Evolutionary conservation across 2,329 filamentous ascomycete genomes (phyloP).

Genomic region (Arthrobotrys sphaeroides): DNA sequence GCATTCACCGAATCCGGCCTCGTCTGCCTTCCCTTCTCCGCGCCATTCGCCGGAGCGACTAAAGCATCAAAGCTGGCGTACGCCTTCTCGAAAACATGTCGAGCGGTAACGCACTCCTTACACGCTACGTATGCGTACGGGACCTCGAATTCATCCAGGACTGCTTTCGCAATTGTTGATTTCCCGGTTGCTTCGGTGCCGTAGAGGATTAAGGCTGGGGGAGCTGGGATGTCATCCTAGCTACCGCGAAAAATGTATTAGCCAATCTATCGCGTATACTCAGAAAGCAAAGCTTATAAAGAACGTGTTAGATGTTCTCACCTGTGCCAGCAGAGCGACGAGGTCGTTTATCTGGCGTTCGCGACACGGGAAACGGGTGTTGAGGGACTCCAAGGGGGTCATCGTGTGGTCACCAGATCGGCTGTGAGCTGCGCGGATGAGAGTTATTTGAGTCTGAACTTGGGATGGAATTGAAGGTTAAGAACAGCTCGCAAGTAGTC

Average conservation of each 20-base stretch:
- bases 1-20: conserved; percentile 68
- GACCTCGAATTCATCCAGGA: conserved; percentile 67
- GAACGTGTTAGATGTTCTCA: too few relatives aligned
- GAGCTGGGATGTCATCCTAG: conserved; percentile 74
- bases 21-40: conserved; percentile 70
- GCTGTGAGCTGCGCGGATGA: neutral
- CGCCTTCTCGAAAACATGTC: conserved; percentile 79
- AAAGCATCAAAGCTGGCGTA: conserved; percentile 25
- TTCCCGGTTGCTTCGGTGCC: conserved; percentile 90
- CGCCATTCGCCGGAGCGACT: conserved; percentile 59
- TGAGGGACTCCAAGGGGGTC: conserved; percentile 58
- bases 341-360: conserved; percentile 65
- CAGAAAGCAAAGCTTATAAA: neutral
- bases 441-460: too few relatives aligned
- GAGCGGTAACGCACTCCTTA: conserved; percentile 78
- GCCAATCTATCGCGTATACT: neutral
- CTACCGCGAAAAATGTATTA: neutral
- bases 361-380: conserved; percentile 62
- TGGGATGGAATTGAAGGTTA: too few relatives aligned
- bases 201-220: conserved; percentile 79
- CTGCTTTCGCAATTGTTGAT: conserved; percentile 72
- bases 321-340: conserved; percentile 62
- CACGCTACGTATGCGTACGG: conserved; percentile 73
- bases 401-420: conserved; percentile 18
- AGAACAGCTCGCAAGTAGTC: too few relatives aligned